Percentiles rank a stretch among this genome's conserved stretches.
phyloP scores from a whole-genome alignment of 352 stramenopile species.

The Globisporangium paddicum region DNA sequence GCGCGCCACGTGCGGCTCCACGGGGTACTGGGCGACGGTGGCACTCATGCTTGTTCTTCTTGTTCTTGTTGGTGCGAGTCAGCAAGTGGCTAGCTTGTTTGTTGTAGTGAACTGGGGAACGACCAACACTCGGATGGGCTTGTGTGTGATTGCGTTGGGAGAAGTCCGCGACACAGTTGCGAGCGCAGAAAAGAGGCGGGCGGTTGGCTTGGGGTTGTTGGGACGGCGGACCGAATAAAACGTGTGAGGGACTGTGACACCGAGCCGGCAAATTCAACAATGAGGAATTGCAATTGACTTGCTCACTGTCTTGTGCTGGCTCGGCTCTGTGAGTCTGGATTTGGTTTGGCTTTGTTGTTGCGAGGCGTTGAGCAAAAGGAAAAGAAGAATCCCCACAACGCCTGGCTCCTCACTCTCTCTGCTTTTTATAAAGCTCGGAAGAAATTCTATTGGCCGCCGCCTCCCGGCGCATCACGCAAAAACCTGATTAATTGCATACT shows the following conservation, averaged over 20 bases:
- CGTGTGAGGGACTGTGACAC: constrained; percentile 1
- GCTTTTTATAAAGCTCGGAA: constrained; percentile 7
- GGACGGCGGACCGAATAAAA: constrained; percentile 10
- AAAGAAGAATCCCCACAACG: constrained; percentile 5
- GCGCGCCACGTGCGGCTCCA: constrained; percentile 45
- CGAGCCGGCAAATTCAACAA: constrained; percentile 47
- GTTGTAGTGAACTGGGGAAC: background rate
- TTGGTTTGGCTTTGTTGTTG: background rate
- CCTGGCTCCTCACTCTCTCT: constrained; percentile 7
- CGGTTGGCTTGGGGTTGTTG: too few species aligned
- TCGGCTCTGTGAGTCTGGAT: background rate
- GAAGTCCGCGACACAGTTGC: constrained; percentile 6
- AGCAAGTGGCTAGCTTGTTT: constrained; percentile 2
- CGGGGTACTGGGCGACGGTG: constrained; percentile 75
- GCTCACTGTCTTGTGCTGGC: background rate
- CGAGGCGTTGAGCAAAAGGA: constrained; percentile 12
- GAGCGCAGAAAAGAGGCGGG: constrained; percentile 9
- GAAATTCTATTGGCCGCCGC: constrained; percentile 3
- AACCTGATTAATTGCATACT: background rate
- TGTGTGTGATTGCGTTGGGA: constrained; percentile 7
- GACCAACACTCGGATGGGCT: constrained; percentile 11
- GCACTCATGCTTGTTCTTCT: constrained; percentile 48
- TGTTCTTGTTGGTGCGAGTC: constrained; percentile 1
- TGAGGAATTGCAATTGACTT: constrained; percentile 17
- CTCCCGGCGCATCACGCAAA: constrained; percentile 2